Percentiles rank a stretch among this genome's conserved stretches.
These are phyloP conservation scores for Aspergillus versicolor DNA, from an alignment of 2,329 filamentous ascomycete species.

Conservation along the genomic window DNA sequence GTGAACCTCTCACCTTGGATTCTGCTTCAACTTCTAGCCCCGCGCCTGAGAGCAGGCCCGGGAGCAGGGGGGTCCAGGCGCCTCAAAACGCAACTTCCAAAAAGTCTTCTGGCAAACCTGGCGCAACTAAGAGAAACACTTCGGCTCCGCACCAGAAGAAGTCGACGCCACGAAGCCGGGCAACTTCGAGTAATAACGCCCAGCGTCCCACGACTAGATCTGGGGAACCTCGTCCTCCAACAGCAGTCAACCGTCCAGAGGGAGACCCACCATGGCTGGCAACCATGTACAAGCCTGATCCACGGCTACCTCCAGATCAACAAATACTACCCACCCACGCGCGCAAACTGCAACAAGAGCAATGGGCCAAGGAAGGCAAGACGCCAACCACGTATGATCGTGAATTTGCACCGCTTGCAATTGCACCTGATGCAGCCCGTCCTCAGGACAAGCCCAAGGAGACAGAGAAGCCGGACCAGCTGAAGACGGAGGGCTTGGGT, in stretches of 20 bases:
- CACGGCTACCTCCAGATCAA: conserved; percentile 87
- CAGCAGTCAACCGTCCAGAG: conserved; percentile 70
- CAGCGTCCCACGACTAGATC: conserved; percentile 63
- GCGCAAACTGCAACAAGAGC: conserved; percentile 84
- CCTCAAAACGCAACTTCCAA: conserved; percentile 31
- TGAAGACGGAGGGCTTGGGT: conserved; percentile 14
- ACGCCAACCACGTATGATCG: conserved; percentile 83
- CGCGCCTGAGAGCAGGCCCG: conserved; percentile 29
- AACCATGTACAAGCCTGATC: conserved; percentile 93
- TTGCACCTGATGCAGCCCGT: conserved; percentile 35
- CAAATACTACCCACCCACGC: conserved; percentile 95
- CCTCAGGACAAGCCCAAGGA: conserved; percentile 18
- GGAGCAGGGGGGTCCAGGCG: conserved; percentile 29
- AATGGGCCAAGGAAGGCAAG: conserved; percentile 90
- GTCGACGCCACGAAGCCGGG: conserved; percentile 40
- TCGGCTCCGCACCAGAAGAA: conserved; percentile 40
- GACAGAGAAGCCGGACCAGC: conserved; percentile 4
- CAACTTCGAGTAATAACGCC: conserved; percentile 35
- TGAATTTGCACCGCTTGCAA: conserved; percentile 76
- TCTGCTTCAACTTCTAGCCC: conserved; percentile 24
- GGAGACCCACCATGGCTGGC: conserved; percentile 95
- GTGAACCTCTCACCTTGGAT: conserved; percentile 47
- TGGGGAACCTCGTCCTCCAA: conserved; percentile 53
- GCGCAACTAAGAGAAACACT: conserved; percentile 36
- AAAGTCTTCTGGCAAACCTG: conserved; percentile 30